These are phyloP conservation scores for Lasiosphaeriaceae sp. DNA, from an alignment of 495 filamentous ascomycete genomes.

Conservation along the genomic window DNA sequence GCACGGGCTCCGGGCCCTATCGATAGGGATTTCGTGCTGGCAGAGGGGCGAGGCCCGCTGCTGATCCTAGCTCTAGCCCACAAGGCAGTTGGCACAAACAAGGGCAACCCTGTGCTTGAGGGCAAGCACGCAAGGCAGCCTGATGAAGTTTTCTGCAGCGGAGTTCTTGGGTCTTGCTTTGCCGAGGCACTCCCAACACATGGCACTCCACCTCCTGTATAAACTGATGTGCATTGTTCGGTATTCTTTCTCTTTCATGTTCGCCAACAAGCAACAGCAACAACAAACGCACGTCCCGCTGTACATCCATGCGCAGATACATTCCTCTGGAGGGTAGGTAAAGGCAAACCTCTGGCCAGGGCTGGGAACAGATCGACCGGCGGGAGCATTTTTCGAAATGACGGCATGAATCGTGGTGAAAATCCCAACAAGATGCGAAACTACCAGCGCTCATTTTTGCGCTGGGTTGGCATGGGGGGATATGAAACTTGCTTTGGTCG, in stretches of 20 bases:
- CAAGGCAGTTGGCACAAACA: background rate
- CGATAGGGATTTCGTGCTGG: background rate
- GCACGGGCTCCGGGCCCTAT: background rate
- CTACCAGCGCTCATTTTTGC: background rate
- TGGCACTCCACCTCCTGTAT: too few species aligned
- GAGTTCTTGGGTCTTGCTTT: background rate
- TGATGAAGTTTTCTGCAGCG: background rate
- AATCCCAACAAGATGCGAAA: slow-evolving; percentile 27
- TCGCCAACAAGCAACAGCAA: too few species aligned
- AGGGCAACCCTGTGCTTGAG: background rate
- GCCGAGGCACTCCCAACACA: background rate
- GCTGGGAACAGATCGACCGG: slow-evolving; percentile 12
- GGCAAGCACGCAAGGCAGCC: background rate
- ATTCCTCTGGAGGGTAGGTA: background rate
- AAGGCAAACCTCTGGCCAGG: background rate
- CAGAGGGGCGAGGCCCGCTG: background rate
- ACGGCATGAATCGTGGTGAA: slow-evolving; percentile 13
- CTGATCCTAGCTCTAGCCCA: background rate
- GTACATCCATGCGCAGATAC: background rate
- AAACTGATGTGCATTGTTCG: too few species aligned
- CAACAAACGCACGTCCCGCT: background rate
- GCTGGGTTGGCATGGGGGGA: slow-evolving; percentile 11
- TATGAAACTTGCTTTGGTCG: slow-evolving; percentile 21
- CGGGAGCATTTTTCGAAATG: slow-evolving; percentile 1
- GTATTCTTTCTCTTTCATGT: too few species aligned